Evolutionary conservation across 73 alveolate species (phyloP), one percentile per base, ranked within the genome.

Genomic region (Paramecium octaurelia): DNA sequence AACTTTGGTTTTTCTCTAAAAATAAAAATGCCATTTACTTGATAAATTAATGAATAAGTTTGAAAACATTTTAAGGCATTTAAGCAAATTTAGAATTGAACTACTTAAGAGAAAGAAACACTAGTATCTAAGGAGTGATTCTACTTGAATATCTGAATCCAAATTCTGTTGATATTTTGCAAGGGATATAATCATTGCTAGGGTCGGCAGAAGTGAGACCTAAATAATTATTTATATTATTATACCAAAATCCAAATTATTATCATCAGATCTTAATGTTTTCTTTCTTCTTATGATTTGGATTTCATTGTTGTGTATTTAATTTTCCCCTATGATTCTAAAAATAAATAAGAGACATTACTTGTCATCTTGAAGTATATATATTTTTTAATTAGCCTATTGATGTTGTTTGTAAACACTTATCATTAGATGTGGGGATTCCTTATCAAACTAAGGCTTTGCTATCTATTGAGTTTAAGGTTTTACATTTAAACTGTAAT

Each of bases 331-430:
- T 23, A 80, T 31, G 16, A 80, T 80, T 46, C 91, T 80, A 80
- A 46, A 5, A 20, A 24, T 31, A 14, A 21, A 23, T 38, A 14
- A 80, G 21, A 24, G 18, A 40, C 6, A 40, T 31, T 80, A 80
- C 91, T 24, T 24, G 50, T 80, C 91, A 12, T 80, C 57, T 35
- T 80, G 48, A 18, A 80, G 44, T 18, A 80, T 80, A 80, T 42
- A 80, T 0, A 11, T 23, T n/a, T 80, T 40, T 12, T 42, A 27
- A 21, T 42, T 21, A 9, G 70, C 0, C 6, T 5, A 6, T 80
- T 80, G 57, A 21, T 80, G 91, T 80, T 80, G 18, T 80, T 27
- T 42, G 48, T 44, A 80, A 10, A 80, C 91, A 23, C 50, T 80
- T 18, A 54, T 54, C 69, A 18, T 54, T 54, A 54, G 4, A 54